Base-by-base conservation (phyloP, 768 basidiomycete genomes). In the Termitomyces sp. region DNA sequence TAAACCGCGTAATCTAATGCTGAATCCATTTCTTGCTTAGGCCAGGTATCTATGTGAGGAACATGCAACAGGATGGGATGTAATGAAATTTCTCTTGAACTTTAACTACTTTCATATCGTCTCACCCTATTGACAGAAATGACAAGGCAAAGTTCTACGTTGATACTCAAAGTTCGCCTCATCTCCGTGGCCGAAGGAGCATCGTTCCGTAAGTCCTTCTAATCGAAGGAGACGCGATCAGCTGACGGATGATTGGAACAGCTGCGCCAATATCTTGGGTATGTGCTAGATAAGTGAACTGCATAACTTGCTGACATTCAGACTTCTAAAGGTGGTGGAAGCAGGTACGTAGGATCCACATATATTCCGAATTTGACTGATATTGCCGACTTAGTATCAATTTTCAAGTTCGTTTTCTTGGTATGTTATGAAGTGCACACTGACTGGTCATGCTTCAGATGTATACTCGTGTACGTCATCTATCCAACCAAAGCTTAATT, bases 141-240 rank as follows among this genome's bases (percentile, higher is more conserved):
- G 85, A 87, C 67, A 87, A 87, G 71, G 87, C 85, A 1, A 88
- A 81, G 6, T 88, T 88, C 73, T 88, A 88, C 70, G 75, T 73
- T 22, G 86, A 88, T 67, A 82, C 82, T 22, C 75, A 75, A 73
- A 70, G 74, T 36, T 86, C 85, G 1, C 72, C 80, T 3, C 66
- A 84, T 64, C 70, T 88, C 52, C 82, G 86, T 48, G 86, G 86
- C 41, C 75, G 87, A 62, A 77, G 75, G 60, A 81, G 80, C 49
- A 87, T 88, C 63, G 87, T 88, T 13, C 87, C 86, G 81, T 86
- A 62, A 67, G 84, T 70, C 15, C 37, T n/a, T 20, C 2, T 18
- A 20, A 31, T 15, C 12, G 3, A 39, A 26, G 7, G 12, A 39
- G 24, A 26, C 1, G 6, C 16, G 12, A 52, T 3, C 5, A 41